These are phyloP conservation scores for Hypericum perforatum DNA, from an alignment of 345 rosid species.

Conservation along the genomic window DNA sequence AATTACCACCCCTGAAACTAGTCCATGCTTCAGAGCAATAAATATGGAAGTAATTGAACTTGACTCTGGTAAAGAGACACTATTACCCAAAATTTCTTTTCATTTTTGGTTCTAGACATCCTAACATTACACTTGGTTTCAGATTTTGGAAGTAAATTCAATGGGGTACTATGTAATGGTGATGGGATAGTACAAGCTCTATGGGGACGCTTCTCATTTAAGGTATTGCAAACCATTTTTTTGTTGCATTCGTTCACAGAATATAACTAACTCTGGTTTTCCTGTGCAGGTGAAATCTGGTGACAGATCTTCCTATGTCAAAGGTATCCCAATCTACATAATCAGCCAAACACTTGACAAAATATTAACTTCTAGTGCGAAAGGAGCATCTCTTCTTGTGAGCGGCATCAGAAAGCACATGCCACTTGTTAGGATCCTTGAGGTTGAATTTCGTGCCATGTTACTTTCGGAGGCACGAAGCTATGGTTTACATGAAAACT, in stretches of 20 bases:
- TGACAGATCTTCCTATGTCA: slow-evolving; percentile 61
- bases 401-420: slow-evolving; percentile 75
- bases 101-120: neutral
- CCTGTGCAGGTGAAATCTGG: slow-evolving; percentile 61
- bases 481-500: slow-evolving; percentile 69
- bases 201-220: slow-evolving; percentile 95
- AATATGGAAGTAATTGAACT: slow-evolving; percentile 95
- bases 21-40: slow-evolving; percentile 87
- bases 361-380: slow-evolving; percentile 48
- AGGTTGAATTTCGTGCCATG: slow-evolving; percentile 82
- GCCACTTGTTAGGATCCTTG: slow-evolving; percentile 84
- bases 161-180: slow-evolving; percentile 87
- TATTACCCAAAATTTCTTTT: neutral
- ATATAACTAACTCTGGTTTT: neutral
- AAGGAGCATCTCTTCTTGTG: slow-evolving; percentile 61
- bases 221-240: slow-evolving; percentile 38
- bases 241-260: neutral
- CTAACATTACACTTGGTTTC: slow-evolving; percentile 12
- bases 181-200: slow-evolving; percentile 79
- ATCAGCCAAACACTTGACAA: slow-evolving; percentile 70
- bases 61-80: slow-evolving; percentile 54
- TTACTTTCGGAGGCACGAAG: slow-evolving; percentile 91
- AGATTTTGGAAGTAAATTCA: slow-evolving; percentile 93
- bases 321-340: slow-evolving; percentile 71
- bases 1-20: slow-evolving; percentile 74